Evolutionary conservation across 108 stramenopile species (phyloP).

Genomic region (Hondaea fermentalgiana): DNA sequence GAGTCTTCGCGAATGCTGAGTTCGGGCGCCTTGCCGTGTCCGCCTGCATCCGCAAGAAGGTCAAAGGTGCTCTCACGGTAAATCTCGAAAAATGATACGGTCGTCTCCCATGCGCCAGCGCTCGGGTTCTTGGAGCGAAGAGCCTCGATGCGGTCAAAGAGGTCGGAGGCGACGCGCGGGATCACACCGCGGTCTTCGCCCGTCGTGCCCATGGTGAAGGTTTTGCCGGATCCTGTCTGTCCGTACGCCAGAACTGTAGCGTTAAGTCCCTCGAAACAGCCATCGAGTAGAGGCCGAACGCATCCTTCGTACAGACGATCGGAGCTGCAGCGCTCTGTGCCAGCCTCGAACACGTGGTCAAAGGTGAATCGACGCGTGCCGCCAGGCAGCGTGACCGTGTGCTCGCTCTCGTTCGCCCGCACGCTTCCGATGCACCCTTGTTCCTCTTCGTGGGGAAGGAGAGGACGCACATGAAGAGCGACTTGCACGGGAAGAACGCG

Average conservation of each 20-base stretch:
- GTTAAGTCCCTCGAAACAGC: not conserved
- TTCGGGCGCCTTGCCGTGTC: not conserved
- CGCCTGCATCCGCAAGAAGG: not conserved
- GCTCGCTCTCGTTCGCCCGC: not conserved
- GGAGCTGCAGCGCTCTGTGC: not conserved
- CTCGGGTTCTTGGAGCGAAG: not conserved
- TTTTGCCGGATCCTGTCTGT: conserved; percentile 28
- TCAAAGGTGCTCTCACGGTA: conserved; percentile 14
- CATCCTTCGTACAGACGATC: not conserved
- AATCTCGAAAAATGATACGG: conserved; percentile 20
- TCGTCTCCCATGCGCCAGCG: not conserved
- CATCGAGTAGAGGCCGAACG: not conserved
- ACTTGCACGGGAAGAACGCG: not conserved
- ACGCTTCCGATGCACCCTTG: not conserved
- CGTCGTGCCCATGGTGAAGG: conserved; percentile 20
- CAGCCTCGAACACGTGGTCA: conserved; percentile 22
- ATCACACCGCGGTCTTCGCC: not conserved
- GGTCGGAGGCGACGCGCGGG: conserved; percentile 7
- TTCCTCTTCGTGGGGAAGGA: not conserved
- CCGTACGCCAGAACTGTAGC: conserved; percentile 25
- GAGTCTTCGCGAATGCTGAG: not conserved
- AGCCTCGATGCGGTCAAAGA: not conserved
- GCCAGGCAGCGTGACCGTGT: not conserved
- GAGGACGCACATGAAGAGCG: not conserved
- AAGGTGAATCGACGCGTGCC: not conserved